Evolutionary conservation across 352 stramenopile genomes (phyloP), one percentile per base, ranked within the genome.

Genomic region (Phytophthora litchii): DNA sequence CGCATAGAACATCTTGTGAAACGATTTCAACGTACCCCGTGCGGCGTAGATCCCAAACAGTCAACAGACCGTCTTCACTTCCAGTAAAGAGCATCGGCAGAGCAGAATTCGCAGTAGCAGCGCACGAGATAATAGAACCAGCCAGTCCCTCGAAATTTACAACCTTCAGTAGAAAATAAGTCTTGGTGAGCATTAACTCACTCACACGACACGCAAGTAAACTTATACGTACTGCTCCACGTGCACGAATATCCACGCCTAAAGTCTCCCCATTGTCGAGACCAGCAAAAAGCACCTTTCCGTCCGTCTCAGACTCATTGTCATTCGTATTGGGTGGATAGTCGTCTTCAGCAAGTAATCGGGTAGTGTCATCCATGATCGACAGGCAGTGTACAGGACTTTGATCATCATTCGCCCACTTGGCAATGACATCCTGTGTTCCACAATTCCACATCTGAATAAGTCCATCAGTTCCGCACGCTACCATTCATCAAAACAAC

Each of bases 401-500:
- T 16, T 72, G 66, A 11, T 75, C 70, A 47, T 84, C 80, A 36
- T 79, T 88, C 21, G 65, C 70, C 83, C 83, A 92, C 34, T 78
- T 77, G 2, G 79, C 76, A 41, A 91, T 58, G 31, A 78, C 63
- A 4, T 83, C 47, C 35, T 89, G 78, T 1, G 65, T 83, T 6
- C 72, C 81, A 25, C 70, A 84, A 43, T 70, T 83, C 83, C 83
- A 92, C 14, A 91, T 17, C 32, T 88, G 80, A 25, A 92, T 83
- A 0, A 83, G 50, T 13, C 78, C 78, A 45, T 92, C 81, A 7
- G 57, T 80, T 42, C 67, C 80, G 16, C 75, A 87, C 1, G 83
- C 83, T 92, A 50, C 8, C 38, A 68, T n/a, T 12, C 27, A 56
- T 2, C 29, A 13, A 5, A 3, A 36, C 1, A 45, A 53, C 14